Conservation (phyloP, 2,329 filamentous ascomycete species). For the Aspergillus hiratsukae region DNA sequence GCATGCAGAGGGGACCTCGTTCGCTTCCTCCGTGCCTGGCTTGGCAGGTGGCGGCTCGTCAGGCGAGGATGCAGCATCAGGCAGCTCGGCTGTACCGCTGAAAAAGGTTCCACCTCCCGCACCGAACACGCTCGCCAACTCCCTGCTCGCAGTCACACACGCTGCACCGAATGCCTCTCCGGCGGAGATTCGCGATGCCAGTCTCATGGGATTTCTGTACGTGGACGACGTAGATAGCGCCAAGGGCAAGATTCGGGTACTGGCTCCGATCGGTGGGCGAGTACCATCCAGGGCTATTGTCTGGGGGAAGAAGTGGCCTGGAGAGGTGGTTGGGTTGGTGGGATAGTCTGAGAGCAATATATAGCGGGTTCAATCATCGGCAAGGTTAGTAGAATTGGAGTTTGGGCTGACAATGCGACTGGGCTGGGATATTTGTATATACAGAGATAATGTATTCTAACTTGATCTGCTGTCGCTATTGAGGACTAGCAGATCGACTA, state of each 20-base stretch:
- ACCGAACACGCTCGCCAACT: conserved; percentile 63
- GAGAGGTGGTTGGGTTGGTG: conserved; percentile 73
- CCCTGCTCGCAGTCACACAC: conserved; percentile 79
- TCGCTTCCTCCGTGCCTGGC: conserved; percentile 19
- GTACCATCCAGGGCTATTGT: conserved; percentile 76
- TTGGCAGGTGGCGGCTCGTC: conserved; percentile 17
- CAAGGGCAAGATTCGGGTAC: conserved; percentile 71
- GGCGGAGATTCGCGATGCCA: conserved; percentile 70
- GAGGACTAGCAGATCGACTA: too few relatives aligned
- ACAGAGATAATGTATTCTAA: background rate
- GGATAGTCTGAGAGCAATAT: conserved; percentile 36
- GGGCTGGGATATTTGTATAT: background rate
- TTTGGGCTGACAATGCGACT: background rate
- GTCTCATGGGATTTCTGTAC: conserved; percentile 88
- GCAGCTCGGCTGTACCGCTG: conserved; percentile 36
- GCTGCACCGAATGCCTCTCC: conserved; percentile 65
- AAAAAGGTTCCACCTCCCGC: conserved; percentile 62
- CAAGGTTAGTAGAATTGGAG: background rate
- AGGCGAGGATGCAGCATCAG: conserved; percentile 12
- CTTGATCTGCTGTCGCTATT: background rate
- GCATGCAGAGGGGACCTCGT: conserved; percentile 16
- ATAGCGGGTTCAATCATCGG: background rate
- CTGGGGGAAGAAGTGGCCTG: conserved; percentile 76
- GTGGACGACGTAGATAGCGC: conserved; percentile 87
- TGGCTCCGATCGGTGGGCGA: conserved; percentile 78